Evolutionary conservation across 306 rosid species (phyloP).

Genomic region (Prunus armeniaca): DNA sequence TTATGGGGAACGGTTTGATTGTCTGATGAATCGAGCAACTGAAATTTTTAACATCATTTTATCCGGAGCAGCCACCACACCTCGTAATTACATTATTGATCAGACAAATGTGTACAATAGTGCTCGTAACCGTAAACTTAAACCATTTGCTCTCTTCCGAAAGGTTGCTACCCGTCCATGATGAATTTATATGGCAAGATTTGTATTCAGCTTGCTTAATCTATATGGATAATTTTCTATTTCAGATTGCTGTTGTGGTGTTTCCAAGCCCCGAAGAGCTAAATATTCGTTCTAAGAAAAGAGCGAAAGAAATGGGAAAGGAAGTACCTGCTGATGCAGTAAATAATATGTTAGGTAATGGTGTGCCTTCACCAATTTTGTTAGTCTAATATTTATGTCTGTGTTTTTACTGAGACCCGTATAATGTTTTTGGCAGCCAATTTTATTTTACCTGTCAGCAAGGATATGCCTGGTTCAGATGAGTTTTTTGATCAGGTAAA

Average conservation of each 20-base stretch:
- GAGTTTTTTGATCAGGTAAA: slow-evolving; percentile 54
- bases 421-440: slow-evolving; percentile 35
- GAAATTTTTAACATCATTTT: slow-evolving; percentile 41
- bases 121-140: slow-evolving; percentile 54
- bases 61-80: slow-evolving; percentile 46
- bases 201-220: not conserved
- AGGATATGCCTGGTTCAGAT: slow-evolving; percentile 45
- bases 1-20: slow-evolving; percentile 54
- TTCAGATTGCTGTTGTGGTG: slow-evolving; percentile 57
- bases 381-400: not conserved
- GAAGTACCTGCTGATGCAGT: slow-evolving; percentile 52
- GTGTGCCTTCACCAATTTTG: not conserved
- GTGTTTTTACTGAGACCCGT: not conserved
- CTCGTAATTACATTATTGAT: slow-evolving; percentile 59
- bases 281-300: slow-evolving; percentile 32
- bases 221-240: not conserved
- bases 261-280: slow-evolving; percentile 54
- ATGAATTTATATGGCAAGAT: not conserved
- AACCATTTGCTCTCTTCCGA: slow-evolving; percentile 40
- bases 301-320: slow-evolving; percentile 49
- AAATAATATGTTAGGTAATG: slow-evolving; percentile 52
- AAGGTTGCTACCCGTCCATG: slow-evolving; percentile 32
- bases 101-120: slow-evolving; percentile 60
- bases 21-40: slow-evolving; percentile 47
- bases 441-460: slow-evolving; percentile 55